phyloP scores from a whole-genome alignment of 2,329 filamentous ascomycete species.

The Diaporthe vexans region DNA sequence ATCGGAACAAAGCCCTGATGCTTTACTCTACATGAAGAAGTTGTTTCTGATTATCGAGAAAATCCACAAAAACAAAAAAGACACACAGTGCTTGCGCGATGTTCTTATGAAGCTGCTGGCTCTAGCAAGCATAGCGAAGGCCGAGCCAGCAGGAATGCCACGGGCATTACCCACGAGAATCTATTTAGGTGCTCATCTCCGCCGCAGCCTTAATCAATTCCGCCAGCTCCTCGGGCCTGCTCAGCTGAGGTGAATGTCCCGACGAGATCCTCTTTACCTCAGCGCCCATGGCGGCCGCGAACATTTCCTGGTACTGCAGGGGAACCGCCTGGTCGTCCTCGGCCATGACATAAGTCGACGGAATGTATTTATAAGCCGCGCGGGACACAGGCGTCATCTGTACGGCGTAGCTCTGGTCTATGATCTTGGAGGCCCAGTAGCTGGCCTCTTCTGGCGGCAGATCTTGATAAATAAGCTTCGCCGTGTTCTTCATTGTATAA shows the following conservation, averaged over 20 bases:
- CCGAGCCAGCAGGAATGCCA: not conserved
- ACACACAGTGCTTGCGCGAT: not conserved
- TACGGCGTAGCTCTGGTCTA: conserved; percentile 41
- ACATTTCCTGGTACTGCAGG: conserved; percentile 29
- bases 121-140: not conserved
- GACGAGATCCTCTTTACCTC: not conserved
- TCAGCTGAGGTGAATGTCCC: conserved; percentile 18
- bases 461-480: conserved; percentile 42
- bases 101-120: not conserved
- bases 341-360: conserved; percentile 45
- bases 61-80: not conserved
- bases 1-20: not conserved
- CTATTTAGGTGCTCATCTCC: not conserved
- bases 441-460: conserved; percentile 42
- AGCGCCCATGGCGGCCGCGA: not conserved
- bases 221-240: not conserved
- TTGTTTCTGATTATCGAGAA: not conserved
- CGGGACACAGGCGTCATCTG: conserved; percentile 39
- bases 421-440: conserved; percentile 39
- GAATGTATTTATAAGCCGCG: conserved; percentile 42
- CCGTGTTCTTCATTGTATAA: conserved; percentile 37
- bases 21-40: not conserved
- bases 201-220: not conserved
- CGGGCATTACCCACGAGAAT: not conserved
- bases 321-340: conserved; percentile 41